Base-by-base conservation (phyloP, 352 stramenopile genomes). In the Phytophthora syringae region DNA sequence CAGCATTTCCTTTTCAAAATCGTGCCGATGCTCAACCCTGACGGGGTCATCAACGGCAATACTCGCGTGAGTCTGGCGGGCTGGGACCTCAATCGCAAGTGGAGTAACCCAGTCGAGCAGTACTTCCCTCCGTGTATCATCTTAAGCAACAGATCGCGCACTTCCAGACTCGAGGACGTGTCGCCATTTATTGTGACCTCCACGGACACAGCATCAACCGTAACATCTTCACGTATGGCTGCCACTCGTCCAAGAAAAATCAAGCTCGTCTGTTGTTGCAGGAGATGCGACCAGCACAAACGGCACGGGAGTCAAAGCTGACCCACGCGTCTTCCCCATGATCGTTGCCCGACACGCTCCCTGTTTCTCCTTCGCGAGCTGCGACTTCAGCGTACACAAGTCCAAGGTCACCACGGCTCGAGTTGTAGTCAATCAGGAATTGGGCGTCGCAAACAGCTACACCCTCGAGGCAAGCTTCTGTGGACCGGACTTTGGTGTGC, bases 11-110 rank as follows among this genome's bases (percentile, higher is more conserved):
- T 97, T 15, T 97, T 98, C 64, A 96, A 97, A 65, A 45, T 98
- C 18, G 86, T 97, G 7, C 93, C 93, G 5, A 98, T 98, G 93
- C 84, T 98, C 36, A 98, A 98, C 44, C 89, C 89, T 0, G 93
- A 98, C 60, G 93, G 93, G 20, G 93, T 98, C 37, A 88, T 98
- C 37, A 92, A 97, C 44, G 93, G 93, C 57, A 98, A 98, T 60
- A 95, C 93, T 42, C 88, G 93, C 18, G 88, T 92, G 12, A 95
- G 80, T 44, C 75, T 98, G 15, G 85, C 92, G 0, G 93, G 83
- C 1, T 92, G 82, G 82, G 86, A 94, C 43, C 72, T 94, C 11
- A 94, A 94, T 40, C 86, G 86, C 39, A 94, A 94, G 60, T 94
- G 86, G 86, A 72, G 75, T n/a, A 84, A 61, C 15, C 86, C 82